phyloP scores from a whole-genome alignment of 2,329 filamentous ascomycete species.

The Phialophora expanda region DNA sequence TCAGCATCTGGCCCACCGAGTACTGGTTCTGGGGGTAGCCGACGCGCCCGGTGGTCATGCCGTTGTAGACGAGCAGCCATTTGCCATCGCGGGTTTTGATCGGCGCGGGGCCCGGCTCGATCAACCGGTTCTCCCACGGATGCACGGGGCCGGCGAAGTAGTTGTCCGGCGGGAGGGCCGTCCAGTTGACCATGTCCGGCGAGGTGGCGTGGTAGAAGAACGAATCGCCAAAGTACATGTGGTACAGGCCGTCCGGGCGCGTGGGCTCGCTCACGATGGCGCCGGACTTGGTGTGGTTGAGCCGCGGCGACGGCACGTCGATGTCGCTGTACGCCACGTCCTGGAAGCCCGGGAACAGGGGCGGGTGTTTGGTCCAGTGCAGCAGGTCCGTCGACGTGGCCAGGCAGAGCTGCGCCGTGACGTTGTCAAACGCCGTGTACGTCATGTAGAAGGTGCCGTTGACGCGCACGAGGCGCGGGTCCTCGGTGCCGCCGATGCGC shows the following conservation, averaged over 20 bases:
- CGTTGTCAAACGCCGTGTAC: slow-evolving; percentile 46
- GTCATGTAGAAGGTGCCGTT: slow-evolving; percentile 49
- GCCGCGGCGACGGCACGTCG: slow-evolving; percentile 12
- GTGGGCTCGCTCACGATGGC: slow-evolving; percentile 41
- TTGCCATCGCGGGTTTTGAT: slow-evolving; percentile 45
- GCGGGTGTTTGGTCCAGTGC: slow-evolving; percentile 44
- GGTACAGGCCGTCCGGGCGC: slow-evolving; percentile 43
- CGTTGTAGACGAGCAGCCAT: slow-evolving; percentile 42
- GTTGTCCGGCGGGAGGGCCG: slow-evolving; percentile 31
- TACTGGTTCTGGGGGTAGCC: slow-evolving; percentile 43
- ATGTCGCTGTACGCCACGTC: slow-evolving; percentile 21
- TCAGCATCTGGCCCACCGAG: slow-evolving; percentile 45
- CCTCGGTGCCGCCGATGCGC: slow-evolving; percentile 44
- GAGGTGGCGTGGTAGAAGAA: slow-evolving; percentile 43
- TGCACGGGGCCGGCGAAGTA: slow-evolving; percentile 41
- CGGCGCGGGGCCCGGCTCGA: slow-evolving; percentile 44
- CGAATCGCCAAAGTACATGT: slow-evolving; percentile 46
- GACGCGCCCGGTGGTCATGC: slow-evolving; percentile 38
- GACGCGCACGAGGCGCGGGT: slow-evolving; percentile 46
- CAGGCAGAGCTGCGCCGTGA: slow-evolving; percentile 44
- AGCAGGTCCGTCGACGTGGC: slow-evolving; percentile 47
- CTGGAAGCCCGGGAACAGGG: slow-evolving; percentile 30
- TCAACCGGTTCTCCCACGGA: slow-evolving; percentile 45
- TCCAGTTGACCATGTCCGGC: slow-evolving; percentile 45
- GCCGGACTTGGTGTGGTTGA: slow-evolving; percentile 27